Evolutionary conservation across 768 basidiomycete genomes (phyloP).

Genomic region (Suillus decipiens): DNA sequence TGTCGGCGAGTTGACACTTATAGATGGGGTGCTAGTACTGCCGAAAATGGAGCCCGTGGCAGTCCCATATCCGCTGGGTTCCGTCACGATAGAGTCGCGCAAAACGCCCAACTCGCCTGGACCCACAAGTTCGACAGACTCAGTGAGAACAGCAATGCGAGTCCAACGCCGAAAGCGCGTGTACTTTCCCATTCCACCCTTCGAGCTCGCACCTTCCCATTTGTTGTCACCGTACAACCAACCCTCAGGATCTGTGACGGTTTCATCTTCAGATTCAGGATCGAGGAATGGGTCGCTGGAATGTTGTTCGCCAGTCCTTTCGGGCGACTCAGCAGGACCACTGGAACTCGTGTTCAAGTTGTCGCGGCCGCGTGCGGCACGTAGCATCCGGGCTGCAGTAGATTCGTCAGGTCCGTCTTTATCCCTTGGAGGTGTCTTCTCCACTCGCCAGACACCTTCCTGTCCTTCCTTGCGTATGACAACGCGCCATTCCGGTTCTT

Average conservation of each 20-base stretch:
- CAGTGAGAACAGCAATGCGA: conserved; percentile 75
- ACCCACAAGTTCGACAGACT: conserved; percentile 62
- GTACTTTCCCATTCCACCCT: conserved; percentile 90
- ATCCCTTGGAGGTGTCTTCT: conserved; percentile 57
- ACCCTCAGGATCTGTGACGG: conserved; percentile 78
- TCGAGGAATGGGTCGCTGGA: conserved; percentile 30
- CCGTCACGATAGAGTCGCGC: conserved; percentile 22
- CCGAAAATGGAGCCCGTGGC: conserved; percentile 21
- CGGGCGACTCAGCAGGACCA: conserved; percentile 22
- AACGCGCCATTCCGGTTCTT: conserved; percentile 89
- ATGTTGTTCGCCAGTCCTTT: conserved; percentile 28
- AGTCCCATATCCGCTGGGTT: conserved; percentile 1
- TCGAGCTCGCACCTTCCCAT: conserved; percentile 78
- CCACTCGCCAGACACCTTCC: conserved; percentile 52
- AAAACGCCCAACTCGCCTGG: conserved; percentile 34
- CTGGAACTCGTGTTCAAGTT: conserved; percentile 15
- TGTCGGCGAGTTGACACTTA: conserved; percentile 30
- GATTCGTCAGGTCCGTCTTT: conserved; percentile 46
- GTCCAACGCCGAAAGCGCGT: conserved; percentile 88
- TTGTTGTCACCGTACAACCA: conserved; percentile 97
- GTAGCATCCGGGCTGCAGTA: conserved; percentile 46
- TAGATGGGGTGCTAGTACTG: conserved; percentile 21
- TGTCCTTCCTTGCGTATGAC: conserved; percentile 58
- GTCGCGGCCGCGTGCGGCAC: conserved; percentile 54
- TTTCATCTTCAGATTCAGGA: conserved; percentile 48